These are phyloP conservation scores for Paramecium octaurelia DNA, from an alignment of 73 alveolate genomes.

Conservation along the genomic window DNA sequence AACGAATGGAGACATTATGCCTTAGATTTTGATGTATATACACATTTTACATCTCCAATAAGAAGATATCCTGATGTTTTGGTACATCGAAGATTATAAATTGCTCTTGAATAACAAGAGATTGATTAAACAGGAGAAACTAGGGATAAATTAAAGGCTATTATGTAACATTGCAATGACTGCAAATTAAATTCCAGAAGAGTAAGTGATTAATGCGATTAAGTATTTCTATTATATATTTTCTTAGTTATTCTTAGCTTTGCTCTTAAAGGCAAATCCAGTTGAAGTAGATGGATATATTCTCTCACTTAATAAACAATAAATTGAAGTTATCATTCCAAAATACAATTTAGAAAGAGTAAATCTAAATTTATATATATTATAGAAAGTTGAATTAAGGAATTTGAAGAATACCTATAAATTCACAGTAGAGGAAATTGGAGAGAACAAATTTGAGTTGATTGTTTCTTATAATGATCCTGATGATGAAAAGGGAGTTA, in stretches of 20 bases:
- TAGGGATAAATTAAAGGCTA: neutral
- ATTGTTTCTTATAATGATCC: neutral
- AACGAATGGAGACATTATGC: conserved; percentile 89
- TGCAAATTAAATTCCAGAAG: conserved; percentile 49
- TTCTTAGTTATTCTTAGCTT: conserved; percentile 42
- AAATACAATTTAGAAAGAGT: conserved; percentile 47
- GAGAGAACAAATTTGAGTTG: neutral
- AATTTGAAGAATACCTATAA: neutral
- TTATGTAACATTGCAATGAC: conserved; percentile 52
- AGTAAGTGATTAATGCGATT: conserved; percentile 50
- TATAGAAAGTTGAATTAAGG: neutral
- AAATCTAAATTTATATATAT: neutral
- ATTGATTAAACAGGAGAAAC: conserved; percentile 11
- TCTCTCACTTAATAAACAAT: neutral
- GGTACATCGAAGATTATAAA: conserved; percentile 89
- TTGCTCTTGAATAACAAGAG: conserved; percentile 68
- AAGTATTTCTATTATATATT: neutral
- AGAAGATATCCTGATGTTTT: conserved; percentile 95
- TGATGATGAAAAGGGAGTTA: neutral
- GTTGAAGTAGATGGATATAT: conserved; percentile 29
- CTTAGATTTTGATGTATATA: conserved; percentile 86
- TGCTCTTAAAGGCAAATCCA: conserved; percentile 8
- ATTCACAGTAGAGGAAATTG: neutral
- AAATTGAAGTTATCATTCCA: conserved; percentile 30
- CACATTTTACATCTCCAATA: conserved; percentile 96